Conservation (phyloP, 768 basidiomycete genomes). For the Termitomyces sp. region DNA sequence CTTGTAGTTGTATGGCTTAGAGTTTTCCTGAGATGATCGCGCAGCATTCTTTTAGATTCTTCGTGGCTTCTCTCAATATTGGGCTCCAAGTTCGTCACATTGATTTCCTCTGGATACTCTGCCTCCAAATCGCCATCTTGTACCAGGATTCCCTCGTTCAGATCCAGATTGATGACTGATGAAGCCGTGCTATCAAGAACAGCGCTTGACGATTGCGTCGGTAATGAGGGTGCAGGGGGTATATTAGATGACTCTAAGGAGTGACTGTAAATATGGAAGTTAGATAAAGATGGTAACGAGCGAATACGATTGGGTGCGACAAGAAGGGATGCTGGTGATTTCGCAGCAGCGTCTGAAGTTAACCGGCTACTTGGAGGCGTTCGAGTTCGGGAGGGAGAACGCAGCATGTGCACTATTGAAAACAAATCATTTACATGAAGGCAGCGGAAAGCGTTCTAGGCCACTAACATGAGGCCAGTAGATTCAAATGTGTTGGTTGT, state of each 20-base stretch:
- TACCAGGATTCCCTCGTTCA: constrained; percentile 64
- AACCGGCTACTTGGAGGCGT: constrained; percentile 12
- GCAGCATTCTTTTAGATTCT: constrained; percentile 55
- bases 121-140: constrained; percentile 64
- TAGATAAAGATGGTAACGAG: constrained; percentile 51
- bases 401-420: constrained; percentile 15
- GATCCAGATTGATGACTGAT: constrained; percentile 62
- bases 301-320: constrained; percentile 47
- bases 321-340: constrained; percentile 48
- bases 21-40: constrained; percentile 69
- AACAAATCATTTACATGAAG: background rate
- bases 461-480: background rate
- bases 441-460: background rate
- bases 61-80: constrained; percentile 40
- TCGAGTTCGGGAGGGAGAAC: constrained; percentile 19
- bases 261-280: constrained; percentile 52
- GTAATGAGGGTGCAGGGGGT: constrained; percentile 23
- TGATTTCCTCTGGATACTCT: constrained; percentile 47
- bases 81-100: constrained; percentile 35
- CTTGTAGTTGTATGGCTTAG: constrained; percentile 47
- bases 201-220: constrained; percentile 23
- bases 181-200: constrained; percentile 62
- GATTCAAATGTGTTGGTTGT: background rate
- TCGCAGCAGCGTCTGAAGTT: constrained; percentile 11
- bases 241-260: constrained; percentile 27